Percentiles rank a stretch among this genome's conserved stretches.
Conservation (phyloP, 2,329 filamentous ascomycete genomes). For the Verticillium isaacii region DNA sequence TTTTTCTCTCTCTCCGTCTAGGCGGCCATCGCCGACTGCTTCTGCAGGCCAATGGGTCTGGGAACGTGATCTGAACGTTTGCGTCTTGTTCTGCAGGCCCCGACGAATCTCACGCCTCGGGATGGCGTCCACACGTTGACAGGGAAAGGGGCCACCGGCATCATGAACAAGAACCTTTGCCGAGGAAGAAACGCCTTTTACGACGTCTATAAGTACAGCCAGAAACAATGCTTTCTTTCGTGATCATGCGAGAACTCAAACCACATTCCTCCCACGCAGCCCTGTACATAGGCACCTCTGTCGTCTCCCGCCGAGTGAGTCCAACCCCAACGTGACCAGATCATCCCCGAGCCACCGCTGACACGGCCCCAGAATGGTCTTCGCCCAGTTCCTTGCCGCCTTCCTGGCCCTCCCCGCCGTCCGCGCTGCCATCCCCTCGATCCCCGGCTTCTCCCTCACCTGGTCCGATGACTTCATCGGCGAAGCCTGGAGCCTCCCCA, state of each 20-base stretch:
- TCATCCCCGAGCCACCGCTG: background rate
- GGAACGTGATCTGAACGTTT: background rate
- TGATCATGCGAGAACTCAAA: background rate
- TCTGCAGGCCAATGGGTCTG: background rate
- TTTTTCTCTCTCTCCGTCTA: background rate
- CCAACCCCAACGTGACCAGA: background rate
- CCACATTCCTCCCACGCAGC: background rate
- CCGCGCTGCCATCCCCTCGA: conserved; percentile 9
- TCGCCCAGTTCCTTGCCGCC: conserved; percentile 1
- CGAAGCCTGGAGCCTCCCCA: conserved; percentile 24
- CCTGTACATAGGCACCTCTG: background rate
- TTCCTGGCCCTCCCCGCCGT: conserved; percentile 4
- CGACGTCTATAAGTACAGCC: background rate
- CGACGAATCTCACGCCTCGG: background rate
- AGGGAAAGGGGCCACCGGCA: background rate
- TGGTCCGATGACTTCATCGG: conserved; percentile 30
- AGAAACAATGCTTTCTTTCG: background rate
- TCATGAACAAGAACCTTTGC: background rate
- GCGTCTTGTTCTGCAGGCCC: background rate
- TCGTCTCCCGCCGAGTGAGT: background rate
- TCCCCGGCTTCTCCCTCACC: conserved; percentile 15
- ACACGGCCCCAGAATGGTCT: background rate
- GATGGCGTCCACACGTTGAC: background rate
- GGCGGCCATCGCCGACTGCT: background rate
- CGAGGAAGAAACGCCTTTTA: background rate